Evolutionary conservation across 2,329 filamentous ascomycete species (phyloP).

Genomic region (Alternaria burnsii): DNA sequence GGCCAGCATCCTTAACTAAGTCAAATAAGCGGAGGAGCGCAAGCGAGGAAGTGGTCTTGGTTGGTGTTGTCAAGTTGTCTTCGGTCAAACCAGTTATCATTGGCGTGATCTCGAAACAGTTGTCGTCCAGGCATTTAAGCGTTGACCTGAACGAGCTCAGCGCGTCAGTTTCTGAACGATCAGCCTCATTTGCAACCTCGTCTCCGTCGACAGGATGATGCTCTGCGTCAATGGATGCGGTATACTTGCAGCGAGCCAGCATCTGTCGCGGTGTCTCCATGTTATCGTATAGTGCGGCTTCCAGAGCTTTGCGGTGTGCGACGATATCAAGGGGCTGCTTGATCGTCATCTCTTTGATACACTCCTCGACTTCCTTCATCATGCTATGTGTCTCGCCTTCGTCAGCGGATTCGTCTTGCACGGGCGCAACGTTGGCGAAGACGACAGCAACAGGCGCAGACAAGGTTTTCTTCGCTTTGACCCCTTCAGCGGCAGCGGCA

Average conservation of each 20-base stretch:
- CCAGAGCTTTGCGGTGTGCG: conserved; percentile 5
- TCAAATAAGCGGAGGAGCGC: not conserved
- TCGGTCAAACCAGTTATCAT: not conserved
- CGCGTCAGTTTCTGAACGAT: not conserved
- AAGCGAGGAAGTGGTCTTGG: too few relatives aligned
- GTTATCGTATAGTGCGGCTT: conserved; percentile 6
- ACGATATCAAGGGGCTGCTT: not conserved
- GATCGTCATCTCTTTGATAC: not conserved
- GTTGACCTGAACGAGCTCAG: not conserved
- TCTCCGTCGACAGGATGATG: not conserved
- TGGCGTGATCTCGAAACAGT: not conserved
- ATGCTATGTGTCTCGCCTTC: not conserved
- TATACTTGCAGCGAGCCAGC: conserved; percentile 3
- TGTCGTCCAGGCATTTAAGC: not conserved
- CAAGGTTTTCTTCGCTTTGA: not conserved
- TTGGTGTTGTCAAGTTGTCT: not conserved
- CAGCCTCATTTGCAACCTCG: not conserved
- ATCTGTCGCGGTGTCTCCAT: conserved; percentile 16
- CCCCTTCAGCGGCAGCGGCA: conserved; percentile 1
- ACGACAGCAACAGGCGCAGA: not conserved
- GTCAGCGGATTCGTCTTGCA: too few relatives aligned
- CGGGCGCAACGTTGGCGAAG: not conserved
- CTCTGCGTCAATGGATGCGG: conserved; percentile 5
- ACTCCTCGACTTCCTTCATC: not conserved
- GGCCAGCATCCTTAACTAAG: not conserved